phyloP scores from a whole-genome alignment of 2,329 filamentous ascomycete genomes.

The Aschersonia sp. region DNA sequence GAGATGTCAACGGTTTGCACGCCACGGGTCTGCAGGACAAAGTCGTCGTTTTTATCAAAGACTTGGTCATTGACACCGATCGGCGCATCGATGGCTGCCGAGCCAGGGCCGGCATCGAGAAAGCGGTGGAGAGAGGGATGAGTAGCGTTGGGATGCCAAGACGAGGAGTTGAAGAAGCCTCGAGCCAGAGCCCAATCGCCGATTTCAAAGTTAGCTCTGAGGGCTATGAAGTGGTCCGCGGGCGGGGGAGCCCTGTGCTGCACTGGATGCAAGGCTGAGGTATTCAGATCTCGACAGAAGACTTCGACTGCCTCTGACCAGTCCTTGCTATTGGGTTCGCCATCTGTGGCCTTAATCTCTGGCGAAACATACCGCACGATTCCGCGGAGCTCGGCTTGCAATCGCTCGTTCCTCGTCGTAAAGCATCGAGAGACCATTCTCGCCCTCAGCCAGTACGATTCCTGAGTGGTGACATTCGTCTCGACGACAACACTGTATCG shows the following conservation, averaged over 20 bases:
- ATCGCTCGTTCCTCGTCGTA: slow-evolving; percentile 13
- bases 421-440: slow-evolving; percentile 27
- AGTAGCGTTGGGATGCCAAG: slow-evolving; percentile 26
- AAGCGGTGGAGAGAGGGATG: slow-evolving; percentile 21
- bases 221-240: slow-evolving; percentile 24
- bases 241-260: slow-evolving; percentile 19
- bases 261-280: slow-evolving; percentile 26
- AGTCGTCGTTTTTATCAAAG: slow-evolving; percentile 16
- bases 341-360: fast-evolving
- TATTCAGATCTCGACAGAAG: slow-evolving; percentile 38
- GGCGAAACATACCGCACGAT: slow-evolving; percentile 15
- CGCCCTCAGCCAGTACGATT: slow-evolving; percentile 51
- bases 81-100: slow-evolving; percentile 3
- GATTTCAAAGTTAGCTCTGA: slow-evolving; percentile 41
- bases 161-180: slow-evolving; percentile 38
- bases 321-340: slow-evolving; percentile 24
- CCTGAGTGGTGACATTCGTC: slow-evolving; percentile 36
- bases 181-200: slow-evolving; percentile 36
- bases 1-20: slow-evolving; percentile 39
- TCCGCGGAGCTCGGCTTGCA: slow-evolving; percentile 15
- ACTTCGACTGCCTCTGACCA: slow-evolving; percentile 33
- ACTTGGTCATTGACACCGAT: slow-evolving; percentile 15
- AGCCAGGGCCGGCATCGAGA: slow-evolving; percentile 11
- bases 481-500: slow-evolving; percentile 54
- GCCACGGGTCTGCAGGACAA: slow-evolving; percentile 34